Evolutionary conservation across 441 rosid species (phyloP).

Genomic region (Arabidopsis hybrid): DNA sequence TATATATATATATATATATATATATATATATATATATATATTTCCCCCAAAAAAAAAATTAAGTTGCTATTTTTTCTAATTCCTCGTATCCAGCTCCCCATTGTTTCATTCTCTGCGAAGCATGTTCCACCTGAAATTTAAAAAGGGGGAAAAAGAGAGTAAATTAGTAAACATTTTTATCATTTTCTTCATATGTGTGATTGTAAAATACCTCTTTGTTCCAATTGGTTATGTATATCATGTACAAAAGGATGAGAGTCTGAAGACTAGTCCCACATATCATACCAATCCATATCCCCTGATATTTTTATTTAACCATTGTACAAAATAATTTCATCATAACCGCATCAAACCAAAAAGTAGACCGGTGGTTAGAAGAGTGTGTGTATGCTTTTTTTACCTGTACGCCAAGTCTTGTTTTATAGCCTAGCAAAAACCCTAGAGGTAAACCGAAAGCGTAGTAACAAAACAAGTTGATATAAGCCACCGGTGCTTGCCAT

Average conservation of each 20-base stretch:
- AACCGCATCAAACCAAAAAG: not conserved
- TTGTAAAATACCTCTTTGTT: slow-evolving; percentile 59
- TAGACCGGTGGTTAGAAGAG: slow-evolving; percentile 11
- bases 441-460: slow-evolving; percentile 74
- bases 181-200: not conserved
- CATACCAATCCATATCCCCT: slow-evolving; percentile 97
- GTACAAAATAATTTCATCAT: not conserved
- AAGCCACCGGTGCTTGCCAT: slow-evolving; percentile 91
- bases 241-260: slow-evolving; percentile 65
- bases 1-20: too few species aligned
- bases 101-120: slow-evolving; percentile 68
- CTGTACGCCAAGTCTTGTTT: slow-evolving; percentile 67
- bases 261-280: slow-evolving; percentile 81
- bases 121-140: slow-evolving; percentile 67
- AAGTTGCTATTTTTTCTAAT: slow-evolving; percentile 29
- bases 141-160: too few species aligned
- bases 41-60: not conserved
- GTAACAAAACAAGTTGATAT: slow-evolving; percentile 80
- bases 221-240: slow-evolving; percentile 77
- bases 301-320: not conserved
- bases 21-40: not conserved
- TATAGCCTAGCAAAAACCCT: slow-evolving; percentile 82
- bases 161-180: not conserved
- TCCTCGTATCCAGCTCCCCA: slow-evolving; percentile 62
- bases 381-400: slow-evolving; percentile 38